Evolutionary conservation across 768 basidiomycete genomes (phyloP).

Genomic region (Leucocoprinus leucothites): DNA sequence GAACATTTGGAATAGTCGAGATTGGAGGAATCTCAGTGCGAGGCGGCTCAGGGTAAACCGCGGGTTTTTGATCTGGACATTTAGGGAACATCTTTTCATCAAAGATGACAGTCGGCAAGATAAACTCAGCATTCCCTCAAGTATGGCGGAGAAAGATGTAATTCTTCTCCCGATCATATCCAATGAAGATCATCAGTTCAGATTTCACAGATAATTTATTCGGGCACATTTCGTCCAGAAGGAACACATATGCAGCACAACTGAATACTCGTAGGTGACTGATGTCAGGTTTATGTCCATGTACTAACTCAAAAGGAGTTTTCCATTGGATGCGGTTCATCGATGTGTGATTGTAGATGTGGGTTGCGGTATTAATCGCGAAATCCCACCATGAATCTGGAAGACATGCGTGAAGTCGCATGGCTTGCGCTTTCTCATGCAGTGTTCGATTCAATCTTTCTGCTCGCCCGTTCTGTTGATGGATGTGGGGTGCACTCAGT

Average conservation of each 20-base stretch:
- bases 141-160: neutral
- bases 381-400: neutral
- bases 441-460: constrained; percentile 18
- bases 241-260: neutral
- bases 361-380: neutral
- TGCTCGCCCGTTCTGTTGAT: constrained; percentile 19
- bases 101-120: neutral
- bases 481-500: constrained; percentile 9
- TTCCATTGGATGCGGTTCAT: neutral
- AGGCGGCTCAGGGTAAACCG: too few species aligned
- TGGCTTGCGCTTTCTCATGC: constrained; percentile 12
- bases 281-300: neutral
- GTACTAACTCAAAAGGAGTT: neutral
- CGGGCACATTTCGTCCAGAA: neutral
- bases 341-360: neutral
- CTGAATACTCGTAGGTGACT: neutral
- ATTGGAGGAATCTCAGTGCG: too few species aligned
- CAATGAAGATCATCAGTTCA: neutral
- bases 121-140: neutral
- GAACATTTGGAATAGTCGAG: too few species aligned
- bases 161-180: neutral
- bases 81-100: neutral
- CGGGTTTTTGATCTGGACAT: too few species aligned
- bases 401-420: neutral
- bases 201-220: neutral